Percentiles rank a stretch among this genome's conserved stretches.
phyloP scores from a whole-genome alignment of 768 basidiomycete species.

The Hortiboletus campestris region DNA sequence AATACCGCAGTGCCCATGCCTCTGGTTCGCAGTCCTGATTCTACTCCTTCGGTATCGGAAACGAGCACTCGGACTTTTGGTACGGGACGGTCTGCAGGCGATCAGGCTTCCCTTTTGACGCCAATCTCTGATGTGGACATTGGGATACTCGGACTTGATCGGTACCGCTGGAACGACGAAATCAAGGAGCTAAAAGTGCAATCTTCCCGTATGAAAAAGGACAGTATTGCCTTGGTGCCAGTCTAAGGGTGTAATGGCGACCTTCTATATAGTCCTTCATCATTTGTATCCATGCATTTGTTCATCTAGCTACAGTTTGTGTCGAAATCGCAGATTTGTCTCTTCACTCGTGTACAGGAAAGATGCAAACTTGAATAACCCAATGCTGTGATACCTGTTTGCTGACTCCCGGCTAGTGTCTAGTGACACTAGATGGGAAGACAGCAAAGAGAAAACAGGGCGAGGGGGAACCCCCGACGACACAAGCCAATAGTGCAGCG shows the following conservation, averaged over 20 bases:
- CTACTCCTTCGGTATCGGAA: constrained; percentile 6
- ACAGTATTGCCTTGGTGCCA: constrained; percentile 22
- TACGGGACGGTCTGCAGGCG: neutral
- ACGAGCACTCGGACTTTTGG: neutral
- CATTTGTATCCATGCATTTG: no score
- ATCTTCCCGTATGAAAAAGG: constrained; percentile 18
- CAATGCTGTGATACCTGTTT: constrained; percentile 8
- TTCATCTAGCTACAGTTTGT: no score
- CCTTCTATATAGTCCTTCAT: no score
- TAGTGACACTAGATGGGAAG: neutral
- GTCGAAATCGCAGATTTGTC: no score
- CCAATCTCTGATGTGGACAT: constrained; percentile 18
- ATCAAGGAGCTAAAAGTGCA: constrained; percentile 9
- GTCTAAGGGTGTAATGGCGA: constrained; percentile 5
- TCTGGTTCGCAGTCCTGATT: neutral
- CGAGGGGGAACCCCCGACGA: constrained; percentile 54
- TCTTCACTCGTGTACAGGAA: no score
- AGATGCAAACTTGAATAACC: no score
- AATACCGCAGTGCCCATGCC: neutral
- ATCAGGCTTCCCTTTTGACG: constrained; percentile 16
- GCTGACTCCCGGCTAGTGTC: neutral
- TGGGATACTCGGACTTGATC: constrained; percentile 27
- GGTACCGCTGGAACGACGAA: constrained; percentile 21
- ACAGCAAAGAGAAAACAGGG: constrained; percentile 21
- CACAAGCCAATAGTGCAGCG: constrained; percentile 47